Evolutionary conservation across 352 stramenopile genomes (phyloP), one percentile per base, ranked within the genome.

Genomic region (Globisporangium megalacanthum): DNA sequence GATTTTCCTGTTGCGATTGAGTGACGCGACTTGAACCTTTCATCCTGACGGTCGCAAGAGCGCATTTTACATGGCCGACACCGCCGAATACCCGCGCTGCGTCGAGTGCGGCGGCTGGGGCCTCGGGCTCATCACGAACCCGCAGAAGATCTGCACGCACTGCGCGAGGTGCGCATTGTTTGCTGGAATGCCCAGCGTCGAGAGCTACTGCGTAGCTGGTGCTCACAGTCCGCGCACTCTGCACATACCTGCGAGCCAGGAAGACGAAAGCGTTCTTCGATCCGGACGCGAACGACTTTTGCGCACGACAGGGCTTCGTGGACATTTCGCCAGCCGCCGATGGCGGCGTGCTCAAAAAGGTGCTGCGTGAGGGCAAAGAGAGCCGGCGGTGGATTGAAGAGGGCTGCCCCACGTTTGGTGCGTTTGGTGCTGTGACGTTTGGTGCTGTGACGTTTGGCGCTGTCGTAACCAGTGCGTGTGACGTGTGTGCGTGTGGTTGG

Each of bases 271-370:
- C 71, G 10, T 94, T 92, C 66, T 94, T 94, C 47, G 82, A 94
- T 47, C 84, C 84, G 4, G 70, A 86, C n/a, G 61, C 62, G 50
- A 84, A 64, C 68, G 60, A 58, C 17, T 92, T 83, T 61, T 92
- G 80, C 62, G 65, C 63, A 9, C 74, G 88, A 5, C 68, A 92
- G 49, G 84, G 84, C 19, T 94, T 92, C 54, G 72, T 91, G 50
- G 84, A 94, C 60, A 94, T 94, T 54, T 88, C 84, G 10, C 80
- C 79, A 1, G 62, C 68, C 5, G 84, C 83, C 0, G 79, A 94
- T 52, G 84, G 84, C 22, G 77, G 79, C 10, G 76, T 94, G 13
- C 61, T 94, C 2, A 94, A 94, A 63, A 94, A 94, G 62, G 77
- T 90, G 46, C 33, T 94, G 44, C 73, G 73, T 19, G 77, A 92